Conservation (phyloP, 371 early-diverging fungal genomes). For the Syncephalastrum monosporum region DNA sequence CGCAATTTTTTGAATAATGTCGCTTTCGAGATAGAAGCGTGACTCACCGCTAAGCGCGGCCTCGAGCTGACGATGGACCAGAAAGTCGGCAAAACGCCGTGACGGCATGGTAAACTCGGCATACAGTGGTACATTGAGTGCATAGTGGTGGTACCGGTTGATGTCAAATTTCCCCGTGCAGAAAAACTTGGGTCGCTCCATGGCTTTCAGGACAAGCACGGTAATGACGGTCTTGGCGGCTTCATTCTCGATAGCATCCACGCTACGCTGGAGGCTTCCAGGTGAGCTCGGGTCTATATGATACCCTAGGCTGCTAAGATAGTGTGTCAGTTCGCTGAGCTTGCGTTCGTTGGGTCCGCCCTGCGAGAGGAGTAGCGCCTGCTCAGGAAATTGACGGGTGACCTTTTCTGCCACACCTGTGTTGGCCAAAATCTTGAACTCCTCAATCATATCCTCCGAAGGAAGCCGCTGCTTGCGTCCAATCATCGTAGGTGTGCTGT, state of each 20-base stretch:
- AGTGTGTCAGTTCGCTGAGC: slow-evolving; percentile 51
- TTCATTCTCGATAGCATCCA: slow-evolving; percentile 60
- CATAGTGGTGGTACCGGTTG: slow-evolving; percentile 65
- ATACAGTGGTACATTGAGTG: slow-evolving; percentile 70
- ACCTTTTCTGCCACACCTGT: slow-evolving; percentile 88
- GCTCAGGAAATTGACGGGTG: slow-evolving; percentile 76
- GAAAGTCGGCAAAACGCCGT: slow-evolving; percentile 90
- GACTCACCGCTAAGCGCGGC: slow-evolving; percentile 29
- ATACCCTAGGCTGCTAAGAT: slow-evolving; percentile 56
- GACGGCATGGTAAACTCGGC: slow-evolving; percentile 94
- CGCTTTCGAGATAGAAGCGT: slow-evolving; percentile 49
- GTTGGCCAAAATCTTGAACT: slow-evolving; percentile 95
- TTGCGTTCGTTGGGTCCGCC: slow-evolving; percentile 59
- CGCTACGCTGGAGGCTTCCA: slow-evolving; percentile 64
- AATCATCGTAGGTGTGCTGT: slow-evolving; percentile 47
- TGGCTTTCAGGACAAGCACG: slow-evolving; percentile 63
- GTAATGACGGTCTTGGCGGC: slow-evolving; percentile 42
- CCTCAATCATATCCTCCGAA: slow-evolving; percentile 89
- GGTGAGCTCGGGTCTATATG: slow-evolving; percentile 45
- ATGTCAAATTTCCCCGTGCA: slow-evolving; percentile 77
- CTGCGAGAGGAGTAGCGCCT: slow-evolving; percentile 81
- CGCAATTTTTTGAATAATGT: slow-evolving; percentile 49
- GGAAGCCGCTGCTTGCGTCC: slow-evolving; percentile 75
- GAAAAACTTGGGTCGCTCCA: slow-evolving; percentile 81
- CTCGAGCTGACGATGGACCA: slow-evolving; percentile 84